Conservation (phyloP, 805 yeast species). For the Debaryomyces prosopidis region DNA sequence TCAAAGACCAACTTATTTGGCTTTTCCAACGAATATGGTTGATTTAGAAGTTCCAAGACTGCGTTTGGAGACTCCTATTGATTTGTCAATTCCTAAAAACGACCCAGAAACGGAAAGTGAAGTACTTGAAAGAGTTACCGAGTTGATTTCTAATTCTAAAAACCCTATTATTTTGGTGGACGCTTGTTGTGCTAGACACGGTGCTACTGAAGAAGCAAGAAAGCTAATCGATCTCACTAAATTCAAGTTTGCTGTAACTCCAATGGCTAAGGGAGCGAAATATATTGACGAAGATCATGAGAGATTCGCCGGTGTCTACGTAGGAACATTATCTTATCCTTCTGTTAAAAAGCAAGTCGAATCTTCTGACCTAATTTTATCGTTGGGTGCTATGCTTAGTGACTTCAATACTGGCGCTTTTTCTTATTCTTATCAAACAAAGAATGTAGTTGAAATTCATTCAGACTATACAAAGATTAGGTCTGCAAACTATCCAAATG, state of each 20-base stretch:
- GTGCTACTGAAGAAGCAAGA: conserved; percentile 16
- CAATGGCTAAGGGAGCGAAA: conserved; percentile 23
- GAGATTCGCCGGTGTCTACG: conserved; percentile 22
- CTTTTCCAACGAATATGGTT: conserved; percentile 36
- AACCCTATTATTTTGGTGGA: conserved; percentile 22
- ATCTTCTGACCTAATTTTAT: conserved; percentile 19
- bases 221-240: conserved; percentile 15
- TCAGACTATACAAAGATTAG: conserved; percentile 20
- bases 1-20: conserved; percentile 36
- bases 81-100: conserved; percentile 26
- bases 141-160: conserved; percentile 18
- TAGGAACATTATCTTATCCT: conserved; percentile 23
- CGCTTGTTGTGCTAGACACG: conserved; percentile 21
- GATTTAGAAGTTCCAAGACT: conserved; percentile 32
- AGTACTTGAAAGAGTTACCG: conserved; percentile 25
- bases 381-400: conserved; percentile 22
- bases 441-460: conserved; percentile 23
- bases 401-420: conserved; percentile 26
- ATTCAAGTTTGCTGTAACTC: conserved; percentile 20
- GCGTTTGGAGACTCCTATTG: conserved; percentile 28
- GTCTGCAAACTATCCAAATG: conserved; percentile 15
- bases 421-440: conserved; percentile 19
- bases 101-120: conserved; percentile 34
- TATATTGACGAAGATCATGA: conserved; percentile 18
- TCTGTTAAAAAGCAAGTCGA: conserved; percentile 20